These are phyloP conservation scores for Ophiocordyceps camponoti-saundersi DNA, from an alignment of 2,329 filamentous ascomycete species.

Conservation along the genomic window DNA sequence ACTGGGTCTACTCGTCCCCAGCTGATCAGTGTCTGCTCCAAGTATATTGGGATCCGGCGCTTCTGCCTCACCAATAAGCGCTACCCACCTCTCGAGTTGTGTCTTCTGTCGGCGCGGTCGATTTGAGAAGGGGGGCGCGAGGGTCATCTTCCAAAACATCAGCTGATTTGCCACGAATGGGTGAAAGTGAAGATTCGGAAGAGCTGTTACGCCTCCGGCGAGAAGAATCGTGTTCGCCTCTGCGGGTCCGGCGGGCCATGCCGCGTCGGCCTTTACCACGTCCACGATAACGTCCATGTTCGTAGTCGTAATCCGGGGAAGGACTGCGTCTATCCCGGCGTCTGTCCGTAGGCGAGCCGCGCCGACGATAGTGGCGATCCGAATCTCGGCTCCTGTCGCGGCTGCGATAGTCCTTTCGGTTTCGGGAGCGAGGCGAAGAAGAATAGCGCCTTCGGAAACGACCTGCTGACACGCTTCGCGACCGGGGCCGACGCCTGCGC, in stretches of 20 bases:
- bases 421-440: slow-evolving; percentile 24
- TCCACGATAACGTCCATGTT: slow-evolving; percentile 1
- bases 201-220: slow-evolving; percentile 31
- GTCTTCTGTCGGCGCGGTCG: slow-evolving; percentile 4
- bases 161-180: slow-evolving; percentile 34
- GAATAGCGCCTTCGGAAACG: slow-evolving; percentile 16
- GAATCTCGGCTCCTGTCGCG: slow-evolving; percentile 1
- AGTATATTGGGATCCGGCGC: not conserved
- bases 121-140: slow-evolving; percentile 6
- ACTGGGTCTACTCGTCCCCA: slow-evolving; percentile 3
- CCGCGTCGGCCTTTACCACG: slow-evolving; percentile 1
- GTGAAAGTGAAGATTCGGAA: slow-evolving; percentile 32
- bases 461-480: slow-evolving; percentile 27
- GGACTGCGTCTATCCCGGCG: slow-evolving; percentile 2
- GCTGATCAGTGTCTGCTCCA: slow-evolving; percentile 3
- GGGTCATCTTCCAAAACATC: slow-evolving; percentile 28
- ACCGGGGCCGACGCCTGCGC: slow-evolving; percentile 30
- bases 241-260: not conserved
- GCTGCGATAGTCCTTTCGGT: slow-evolving; percentile 15
- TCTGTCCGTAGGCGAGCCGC: not conserved
- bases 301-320: slow-evolving; percentile 2
- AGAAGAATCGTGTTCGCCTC: slow-evolving; percentile 3
- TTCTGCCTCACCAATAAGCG: slow-evolving; percentile 1
- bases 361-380: slow-evolving; percentile 3
- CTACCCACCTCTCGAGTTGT: slow-evolving; percentile 10